A percentile compares a stretch with the other conserved stretches of the same genome.
Evolutionary conservation across 208 protist genomes (phyloP).

Genomic region (Phytomonas francai): DNA sequence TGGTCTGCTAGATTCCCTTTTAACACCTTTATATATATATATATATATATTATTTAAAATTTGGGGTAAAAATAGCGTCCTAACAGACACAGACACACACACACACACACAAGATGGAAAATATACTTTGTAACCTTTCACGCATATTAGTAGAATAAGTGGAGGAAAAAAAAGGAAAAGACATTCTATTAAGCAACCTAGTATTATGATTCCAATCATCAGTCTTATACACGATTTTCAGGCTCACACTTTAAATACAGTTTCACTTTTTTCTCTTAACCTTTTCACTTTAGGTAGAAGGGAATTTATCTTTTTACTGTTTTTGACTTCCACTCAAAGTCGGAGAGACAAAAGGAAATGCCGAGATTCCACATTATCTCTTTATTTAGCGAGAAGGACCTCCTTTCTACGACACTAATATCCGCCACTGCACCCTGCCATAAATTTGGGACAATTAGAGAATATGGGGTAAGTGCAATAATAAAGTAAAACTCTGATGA

Average conservation of each 20-base stretch:
- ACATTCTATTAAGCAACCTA: slow-evolving; percentile 7
- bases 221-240: not conserved
- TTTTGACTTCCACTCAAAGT: not conserved
- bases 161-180: not conserved
- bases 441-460: not conserved
- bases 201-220: not conserved
- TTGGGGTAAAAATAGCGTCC: not conserved
- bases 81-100: not conserved
- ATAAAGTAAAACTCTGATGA: not conserved
- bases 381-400: not conserved
- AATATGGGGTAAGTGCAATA: slow-evolving; percentile 1
- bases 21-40: not conserved
- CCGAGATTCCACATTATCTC: not conserved
- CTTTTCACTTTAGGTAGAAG: not conserved
- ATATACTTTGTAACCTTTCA: not conserved
- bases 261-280: not conserved
- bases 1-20: not conserved
- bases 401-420: not conserved
- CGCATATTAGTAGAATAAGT: not conserved
- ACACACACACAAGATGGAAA: not conserved
- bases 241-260: not conserved
- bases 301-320: not conserved
- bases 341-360: not conserved
- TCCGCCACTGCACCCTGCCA: not conserved
- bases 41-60: not conserved